Percentiles rank a stretch among this genome's conserved stretches.
Evolutionary conservation across 805 yeast species (phyloP).

Genomic region (Candida anglica): DNA sequence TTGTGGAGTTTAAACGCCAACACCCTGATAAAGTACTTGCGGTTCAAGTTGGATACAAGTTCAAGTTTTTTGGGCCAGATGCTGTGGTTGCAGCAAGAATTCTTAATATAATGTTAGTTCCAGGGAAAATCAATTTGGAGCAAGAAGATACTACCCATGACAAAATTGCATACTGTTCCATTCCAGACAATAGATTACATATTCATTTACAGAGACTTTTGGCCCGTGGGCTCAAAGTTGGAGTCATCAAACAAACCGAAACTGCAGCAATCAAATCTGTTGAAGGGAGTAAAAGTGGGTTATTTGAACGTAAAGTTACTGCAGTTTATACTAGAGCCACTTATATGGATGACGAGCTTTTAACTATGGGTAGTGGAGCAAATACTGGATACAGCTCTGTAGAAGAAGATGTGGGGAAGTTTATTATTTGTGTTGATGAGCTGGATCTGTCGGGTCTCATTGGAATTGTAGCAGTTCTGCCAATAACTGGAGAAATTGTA

Average conservation of each 20-base stretch:
- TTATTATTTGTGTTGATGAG: constrained; percentile 42
- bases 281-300: constrained; percentile 40
- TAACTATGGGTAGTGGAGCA: constrained; percentile 8
- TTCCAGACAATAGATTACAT: constrained; percentile 74
- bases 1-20: constrained; percentile 55
- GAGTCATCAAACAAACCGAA: constrained; percentile 82
- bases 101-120: constrained; percentile 66
- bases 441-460: constrained; percentile 12
- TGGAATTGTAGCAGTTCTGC: constrained; percentile 61
- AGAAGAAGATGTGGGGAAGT: constrained; percentile 33
- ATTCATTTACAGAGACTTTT: constrained; percentile 73
- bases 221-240: constrained; percentile 73
- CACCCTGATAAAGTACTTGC: constrained; percentile 70
- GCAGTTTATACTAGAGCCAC: constrained; percentile 82
- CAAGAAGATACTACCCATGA: constrained; percentile 50
- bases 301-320: constrained; percentile 67
- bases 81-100: constrained; percentile 67
- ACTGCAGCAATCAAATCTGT: constrained; percentile 67
- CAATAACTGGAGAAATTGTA: constrained; percentile 70
- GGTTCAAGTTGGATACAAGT: constrained; percentile 90
- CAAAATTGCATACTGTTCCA: constrained; percentile 76
- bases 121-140: constrained; percentile 59
- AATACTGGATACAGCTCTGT: constrained; percentile 2
- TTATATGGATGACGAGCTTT: constrained; percentile 58
- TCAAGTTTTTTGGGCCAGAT: constrained; percentile 81